Base-by-base conservation (phyloP, 345 rosid species). In the Lepidium aucheri region DNA sequence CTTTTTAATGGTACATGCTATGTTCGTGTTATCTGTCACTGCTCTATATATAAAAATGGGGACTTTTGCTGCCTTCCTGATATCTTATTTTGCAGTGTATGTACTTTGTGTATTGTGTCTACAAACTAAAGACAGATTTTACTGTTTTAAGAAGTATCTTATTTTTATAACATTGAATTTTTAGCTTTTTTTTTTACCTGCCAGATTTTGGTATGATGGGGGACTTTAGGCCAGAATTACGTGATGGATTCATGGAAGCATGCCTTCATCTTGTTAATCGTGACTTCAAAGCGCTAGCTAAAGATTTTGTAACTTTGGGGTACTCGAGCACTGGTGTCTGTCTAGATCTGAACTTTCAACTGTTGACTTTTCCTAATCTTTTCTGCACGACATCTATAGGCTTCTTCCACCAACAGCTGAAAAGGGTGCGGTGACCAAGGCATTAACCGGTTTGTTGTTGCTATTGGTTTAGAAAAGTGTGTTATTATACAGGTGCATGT, bases 171-270 rank as follows among this genome's bases (percentile, higher is more conserved):
- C 49, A 43, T 44, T 79, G 61, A 84, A 59, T 65, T 62, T 74
- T 59, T 68, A 36, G 33, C 50, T 69, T 53, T 8, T 43, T 67
- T 71, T 62, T 20, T n/a, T n/a, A n/a, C 24, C 63, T 67, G 12
- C 55, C 88, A 92, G 97, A 92, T 89, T 92, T 92, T 74, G 98
- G 98, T 45, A 92, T 92, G 98, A 87, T 92, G 97, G 95, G 98
- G 70, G 95, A 92, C 70, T 92, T 92, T 77, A 84, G 84, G 73
- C 87, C 91, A 81, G 97, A 89, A 70, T 64, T 89, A 70, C 96
- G 95, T 17, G 88, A 84, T 64, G 95, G 93, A 62, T 92, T 92
- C 76, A 87, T 89, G 66, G 88, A 89, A 84, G 98, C 98, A 61
- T 92, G 98, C 79, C 91, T 92, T 60, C 95, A 92, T 79, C 98